phyloP scores from a whole-genome alignment of 352 stramenopile species.

The Halophytophthora batemanensis region DNA sequence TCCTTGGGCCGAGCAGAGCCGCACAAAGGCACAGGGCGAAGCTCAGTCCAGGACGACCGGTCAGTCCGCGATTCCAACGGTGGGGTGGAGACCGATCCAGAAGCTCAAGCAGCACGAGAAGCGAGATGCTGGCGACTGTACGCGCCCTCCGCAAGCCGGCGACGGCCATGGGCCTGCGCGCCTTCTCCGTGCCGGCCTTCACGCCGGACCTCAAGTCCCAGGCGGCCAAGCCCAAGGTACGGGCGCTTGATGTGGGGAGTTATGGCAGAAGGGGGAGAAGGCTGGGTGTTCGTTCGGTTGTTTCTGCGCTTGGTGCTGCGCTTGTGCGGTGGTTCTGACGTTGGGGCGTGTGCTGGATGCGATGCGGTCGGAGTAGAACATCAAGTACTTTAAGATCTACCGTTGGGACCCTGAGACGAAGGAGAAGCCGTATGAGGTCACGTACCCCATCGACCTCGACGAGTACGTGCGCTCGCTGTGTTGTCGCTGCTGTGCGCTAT shows the following conservation, averaged over 20 bases:
- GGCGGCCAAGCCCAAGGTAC: conserved; percentile 71
- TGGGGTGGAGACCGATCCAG: conserved; percentile 11
- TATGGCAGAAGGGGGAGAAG: not conserved
- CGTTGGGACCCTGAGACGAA: conserved; percentile 96
- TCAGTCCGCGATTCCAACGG: conserved; percentile 38
- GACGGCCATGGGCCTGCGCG: conserved; percentile 39
- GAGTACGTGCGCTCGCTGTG: conserved; percentile 72
- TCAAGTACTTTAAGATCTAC: conserved; percentile 99
- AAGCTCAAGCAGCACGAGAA: conserved; percentile 10
- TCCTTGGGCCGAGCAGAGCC: conserved; percentile 1
- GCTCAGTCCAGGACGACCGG: conserved; percentile 5
- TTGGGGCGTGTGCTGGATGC: conserved; percentile 3
- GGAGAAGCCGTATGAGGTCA: conserved; percentile 93
- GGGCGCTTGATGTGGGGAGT: not conserved
- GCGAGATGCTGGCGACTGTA: conserved; percentile 29
- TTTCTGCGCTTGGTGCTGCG: too few species aligned
- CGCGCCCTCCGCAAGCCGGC: conserved; percentile 34
- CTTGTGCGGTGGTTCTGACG: conserved; percentile 1
- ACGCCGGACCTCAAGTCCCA: conserved; percentile 74
- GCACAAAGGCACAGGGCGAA: too few species aligned
- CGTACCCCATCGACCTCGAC: conserved; percentile 97
- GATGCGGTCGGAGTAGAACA: conserved; percentile 84
- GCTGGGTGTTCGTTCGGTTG: too few species aligned
- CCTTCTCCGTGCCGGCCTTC: conserved; percentile 50
- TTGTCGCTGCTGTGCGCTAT: not conserved